These are phyloP conservation scores for Fraxinus sp. DNA, from an alignment of 305 asterid genomes.

Conservation along the genomic window DNA sequence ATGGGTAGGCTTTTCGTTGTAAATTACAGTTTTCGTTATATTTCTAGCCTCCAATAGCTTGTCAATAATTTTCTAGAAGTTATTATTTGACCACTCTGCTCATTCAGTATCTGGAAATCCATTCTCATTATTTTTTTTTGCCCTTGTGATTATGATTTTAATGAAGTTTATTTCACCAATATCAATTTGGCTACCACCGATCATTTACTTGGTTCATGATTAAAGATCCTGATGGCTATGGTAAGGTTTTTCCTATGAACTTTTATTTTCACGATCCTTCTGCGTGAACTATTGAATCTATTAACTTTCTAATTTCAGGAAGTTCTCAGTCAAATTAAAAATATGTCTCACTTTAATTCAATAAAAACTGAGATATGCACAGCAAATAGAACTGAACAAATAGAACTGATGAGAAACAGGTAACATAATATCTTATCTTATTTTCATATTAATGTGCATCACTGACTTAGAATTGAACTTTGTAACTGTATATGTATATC, in stretches of 20 bases:
- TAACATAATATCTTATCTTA: constrained; percentile 25
- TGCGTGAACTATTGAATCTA: no score
- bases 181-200: no score
- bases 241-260: no score
- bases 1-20: no score
- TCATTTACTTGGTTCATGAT: no score
- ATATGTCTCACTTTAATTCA: not conserved
- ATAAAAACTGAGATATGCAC: constrained; percentile 59
- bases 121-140: no score
- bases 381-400: constrained; percentile 79
- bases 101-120: not conserved
- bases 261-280: no score
- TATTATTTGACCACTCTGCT: not conserved
- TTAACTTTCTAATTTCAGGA: not conserved
- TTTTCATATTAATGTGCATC: constrained; percentile 15
- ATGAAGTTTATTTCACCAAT: no score
- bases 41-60: not conserved
- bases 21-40: no score
- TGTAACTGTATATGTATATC: not conserved
- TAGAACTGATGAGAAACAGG: constrained; percentile 98
- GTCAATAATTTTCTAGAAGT: not conserved
- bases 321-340: not conserved
- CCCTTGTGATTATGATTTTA: not conserved
- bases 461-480: constrained; percentile 2
- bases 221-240: no score